phyloP scores from a whole-genome alignment of 1,139 yeast genomes.

The Debaryomycetaceae sp. region DNA sequence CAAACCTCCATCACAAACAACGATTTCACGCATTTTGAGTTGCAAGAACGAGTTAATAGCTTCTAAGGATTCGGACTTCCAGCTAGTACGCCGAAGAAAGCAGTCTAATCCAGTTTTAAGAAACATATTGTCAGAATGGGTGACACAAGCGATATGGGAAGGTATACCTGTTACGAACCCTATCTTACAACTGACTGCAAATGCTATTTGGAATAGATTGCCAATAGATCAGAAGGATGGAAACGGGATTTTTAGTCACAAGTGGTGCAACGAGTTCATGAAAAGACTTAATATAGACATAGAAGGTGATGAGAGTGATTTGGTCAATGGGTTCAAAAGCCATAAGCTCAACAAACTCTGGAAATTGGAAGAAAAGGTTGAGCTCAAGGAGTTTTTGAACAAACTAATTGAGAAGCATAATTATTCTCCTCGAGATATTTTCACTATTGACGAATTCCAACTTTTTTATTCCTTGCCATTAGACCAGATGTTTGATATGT shows the following conservation, averaged over 20 bases:
- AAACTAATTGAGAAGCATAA: constrained; percentile 28
- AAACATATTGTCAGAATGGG: constrained; percentile 63
- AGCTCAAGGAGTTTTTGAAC: constrained; percentile 33
- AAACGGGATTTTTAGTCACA: constrained; percentile 59
- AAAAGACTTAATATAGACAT: constrained; percentile 53
- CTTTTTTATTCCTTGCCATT: constrained; percentile 59
- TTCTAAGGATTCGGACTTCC: constrained; percentile 56
- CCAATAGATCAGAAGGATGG: constrained; percentile 58
- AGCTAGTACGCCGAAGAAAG: constrained; percentile 52
- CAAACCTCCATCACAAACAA: constrained; percentile 64
- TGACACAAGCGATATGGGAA: constrained; percentile 66
- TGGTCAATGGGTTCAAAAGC: constrained; percentile 26
- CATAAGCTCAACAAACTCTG: constrained; percentile 54
- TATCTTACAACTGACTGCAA: constrained; percentile 61
- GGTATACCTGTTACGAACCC: constrained; percentile 64
- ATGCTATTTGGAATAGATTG: constrained; percentile 59
- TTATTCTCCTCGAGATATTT: constrained; percentile 52
- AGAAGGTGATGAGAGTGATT: constrained; percentile 44
- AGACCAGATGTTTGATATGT: constrained; percentile 54
- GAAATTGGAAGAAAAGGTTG: constrained; percentile 57
- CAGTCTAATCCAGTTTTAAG: constrained; percentile 56
- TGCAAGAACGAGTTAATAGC: constrained; percentile 58
- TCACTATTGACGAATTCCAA: constrained; percentile 61
- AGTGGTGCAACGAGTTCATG: constrained; percentile 63
- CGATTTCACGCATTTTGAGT: constrained; percentile 59